Base-by-base conservation (phyloP, 345 rosid genomes). In the Physaria fendleri region DNA sequence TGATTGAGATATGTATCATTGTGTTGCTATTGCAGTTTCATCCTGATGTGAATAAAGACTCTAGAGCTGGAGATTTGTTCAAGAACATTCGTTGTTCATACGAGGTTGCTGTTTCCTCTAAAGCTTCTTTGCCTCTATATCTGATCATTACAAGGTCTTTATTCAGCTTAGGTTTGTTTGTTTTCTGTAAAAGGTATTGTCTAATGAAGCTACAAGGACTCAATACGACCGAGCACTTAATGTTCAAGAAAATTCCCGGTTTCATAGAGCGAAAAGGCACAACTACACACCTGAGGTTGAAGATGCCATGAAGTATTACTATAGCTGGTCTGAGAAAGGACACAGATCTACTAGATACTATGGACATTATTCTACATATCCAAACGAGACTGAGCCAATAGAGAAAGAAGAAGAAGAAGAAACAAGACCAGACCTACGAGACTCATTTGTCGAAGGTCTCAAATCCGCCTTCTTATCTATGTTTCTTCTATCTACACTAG, bases 11-110 rank as follows among this genome's bases (percentile, higher is more conserved):
- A n/a, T n/a, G n/a, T 49, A 29, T 57, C 34, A 62, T 49, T 65
- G 47, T 67, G 34, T 54, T 68, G 47, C 53, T 30, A 37, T 62
- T 71, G 17, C 80, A 92, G 95, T 79, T 78, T 64, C 98, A 92
- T 77, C 96, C 96, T 12, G 95, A 92, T 57, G 96, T 88, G 42
- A 82, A 88, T 80, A 88, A 77, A 73, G 84, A 88, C 54, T 66
- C 76, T 15, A 78, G 5, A 73, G 82, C 95, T 5, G 77, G 69
- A n/a, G 95, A 88, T 73, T 53, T 75, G 37, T 88, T 92, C 85
- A 92, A 84, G 88, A 79, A 62, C 32, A 71, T 92, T 70, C 83
- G 71, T 33, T 64, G 15, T 32, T 95, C 98, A 12, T 92, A 88
- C 69, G 90, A 91, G 65, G 93, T 88, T 71, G 68, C 88, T 62